Base-by-base conservation (phyloP, 257 asterid genomes). In the Phtheirospermum japonicum region DNA sequence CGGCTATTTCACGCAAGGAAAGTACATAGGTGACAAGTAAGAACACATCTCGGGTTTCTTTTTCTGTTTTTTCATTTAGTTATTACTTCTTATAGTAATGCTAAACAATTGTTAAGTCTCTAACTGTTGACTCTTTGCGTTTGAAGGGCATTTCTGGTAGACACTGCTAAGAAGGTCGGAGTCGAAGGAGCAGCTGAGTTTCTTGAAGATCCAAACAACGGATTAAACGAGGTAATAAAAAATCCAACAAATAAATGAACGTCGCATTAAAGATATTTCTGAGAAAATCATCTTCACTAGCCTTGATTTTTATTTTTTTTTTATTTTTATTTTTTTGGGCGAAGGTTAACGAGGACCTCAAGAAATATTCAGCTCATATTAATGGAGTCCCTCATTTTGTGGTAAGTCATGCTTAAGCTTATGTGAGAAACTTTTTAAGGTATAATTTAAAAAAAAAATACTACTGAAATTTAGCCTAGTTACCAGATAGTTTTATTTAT, bases 101-200 rank as follows among this genome's bases (percentile, higher is more conserved):
- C 5, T 20, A 10, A 50, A 43, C 45, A 17, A 11, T 42, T 9
- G 7, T 56, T 49, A 8, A n/a, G n/a, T 26, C 23, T 32, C 52
- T 57, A 51, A 57, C 23, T 4, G 28, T 5, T 49, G 59, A 43
- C 60, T 43, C 45, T 57, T 73, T 76, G 56, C 57, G 18, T 68
- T 19, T 66, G 63, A 64, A 92, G 99, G 84, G 80, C 57, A 57
- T 92, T 83, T 68, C 96, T 92, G 8, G 61, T 73, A 14, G 95
- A 89, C 71, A 63, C 79, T 51, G 99, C 97, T 13, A 73, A 70
- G 57, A 86, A 87, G 71, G 97, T 77, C 12, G 99, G 97, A 51
- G 69, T 92, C 7, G 90, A 83, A 78, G 98, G 98, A 67, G 97
- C 95, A 48, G 90, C 85, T 6, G 95, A 85, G 80, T 89, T 83